phyloP scores from a whole-genome alignment of 768 basidiomycete species.

The Tubosaeta sp. region DNA sequence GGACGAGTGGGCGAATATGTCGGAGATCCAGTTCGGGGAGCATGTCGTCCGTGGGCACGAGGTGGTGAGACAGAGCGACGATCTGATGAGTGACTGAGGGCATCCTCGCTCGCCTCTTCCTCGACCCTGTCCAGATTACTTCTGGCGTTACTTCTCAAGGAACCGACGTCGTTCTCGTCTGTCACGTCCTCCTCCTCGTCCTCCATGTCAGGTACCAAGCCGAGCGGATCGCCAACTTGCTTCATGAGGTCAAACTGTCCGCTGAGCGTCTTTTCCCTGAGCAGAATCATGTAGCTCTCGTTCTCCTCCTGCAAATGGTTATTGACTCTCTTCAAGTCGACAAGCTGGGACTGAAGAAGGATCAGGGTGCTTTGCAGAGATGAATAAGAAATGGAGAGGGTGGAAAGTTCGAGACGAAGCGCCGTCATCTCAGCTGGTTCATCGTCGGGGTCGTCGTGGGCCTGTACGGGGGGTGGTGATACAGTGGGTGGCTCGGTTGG shows the following conservation, averaged over 20 bases:
- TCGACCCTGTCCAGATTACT: slow-evolving; percentile 63
- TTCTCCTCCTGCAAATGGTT: slow-evolving; percentile 91
- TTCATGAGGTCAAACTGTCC: slow-evolving; percentile 80
- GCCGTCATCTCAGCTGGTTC: slow-evolving; percentile 89
- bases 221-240: slow-evolving; percentile 53
- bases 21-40: slow-evolving; percentile 52
- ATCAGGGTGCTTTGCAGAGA: slow-evolving; percentile 81
- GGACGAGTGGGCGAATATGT: slow-evolving; percentile 42
- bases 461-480: slow-evolving; percentile 34
- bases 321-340: slow-evolving; percentile 86
- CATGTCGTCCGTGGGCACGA: slow-evolving; percentile 41
- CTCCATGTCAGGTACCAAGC: slow-evolving; percentile 37
- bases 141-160: slow-evolving; percentile 52
- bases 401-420: slow-evolving; percentile 77
- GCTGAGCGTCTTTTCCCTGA: slow-evolving; percentile 86
- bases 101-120: slow-evolving; percentile 43
- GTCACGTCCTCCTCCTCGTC: slow-evolving; percentile 30
- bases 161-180: slow-evolving; percentile 47
- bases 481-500: slow-evolving; percentile 22
- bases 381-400: slow-evolving; percentile 78
- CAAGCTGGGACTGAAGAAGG: slow-evolving; percentile 79
- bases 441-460: slow-evolving; percentile 55
- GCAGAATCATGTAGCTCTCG: slow-evolving; percentile 91
- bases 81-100: slow-evolving; percentile 37
- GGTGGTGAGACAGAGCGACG: slow-evolving; percentile 37